Evolutionary conservation across 257 asterid species (phyloP), one percentile per base, ranked within the genome.

Genomic region (Solanum pimpinellifolium): DNA sequence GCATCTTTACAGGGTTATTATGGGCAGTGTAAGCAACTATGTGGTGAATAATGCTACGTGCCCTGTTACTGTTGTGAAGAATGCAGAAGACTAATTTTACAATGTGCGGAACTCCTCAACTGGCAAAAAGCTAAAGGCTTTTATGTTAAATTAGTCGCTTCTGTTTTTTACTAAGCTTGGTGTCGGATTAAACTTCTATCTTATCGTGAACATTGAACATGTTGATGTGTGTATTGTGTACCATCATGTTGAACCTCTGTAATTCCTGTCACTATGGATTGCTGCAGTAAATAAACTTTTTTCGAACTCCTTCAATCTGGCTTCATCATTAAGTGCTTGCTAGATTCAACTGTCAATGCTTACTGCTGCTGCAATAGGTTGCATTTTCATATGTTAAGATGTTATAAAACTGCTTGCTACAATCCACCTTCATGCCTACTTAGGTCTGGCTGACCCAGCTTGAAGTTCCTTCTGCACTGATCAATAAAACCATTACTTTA

Each of bases 21-120:
- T 96, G 97, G 99, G 99, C 68, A 96, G 98, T 86, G 99, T 95
- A 21, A 95, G 99, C 92, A 96, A 93, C 92, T 92, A 83, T 85
- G 98, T 94, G 86, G 98, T 96, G 91, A 94, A 92, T 87, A 91
- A 96, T 73, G 98, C 98, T 87, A 7, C 95, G 13, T 92, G 98
- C 56, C 99, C 99, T 1, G 96, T 96, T 72, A 96, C 99, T 3
- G 97, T 96, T 25, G 98, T 96, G 89, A 96, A 95, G 94, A 59
- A 69, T 52, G 88, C 52, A 35, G 92, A 88, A 2, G 93, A 91
- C 18, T 93, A 91, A 81, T 93, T 89, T 86, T 86, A n/a, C 69
- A 59, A 21, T 21, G 25, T 15, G 29, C 13, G 16, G 27, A 83
- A 56, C 76, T 33, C 44, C 62, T 52, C 6, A 52, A 49, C 42